Evolutionary conservation across 2,329 filamentous ascomycete genomes (phyloP), one percentile per base, ranked within the genome.

Genomic region (Ramichloridium luteum): DNA sequence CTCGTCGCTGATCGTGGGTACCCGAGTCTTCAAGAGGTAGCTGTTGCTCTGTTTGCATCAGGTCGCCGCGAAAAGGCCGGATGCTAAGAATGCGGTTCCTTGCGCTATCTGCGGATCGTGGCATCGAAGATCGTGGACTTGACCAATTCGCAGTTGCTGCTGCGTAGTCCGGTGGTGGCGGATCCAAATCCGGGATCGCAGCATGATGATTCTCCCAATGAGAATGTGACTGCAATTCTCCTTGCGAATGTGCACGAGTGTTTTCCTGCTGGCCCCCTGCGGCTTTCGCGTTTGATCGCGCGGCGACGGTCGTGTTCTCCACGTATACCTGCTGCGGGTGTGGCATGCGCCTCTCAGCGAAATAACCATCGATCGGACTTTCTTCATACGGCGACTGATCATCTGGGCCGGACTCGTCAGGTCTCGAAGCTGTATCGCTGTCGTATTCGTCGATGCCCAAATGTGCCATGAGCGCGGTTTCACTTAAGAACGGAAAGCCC

Each of bases 121-220:
- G 23, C 13, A 9, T 14, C 3, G 9, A n/a, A n/a, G 14, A 8
- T 15, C 3, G 14, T 25, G 13, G 23, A n/a, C 15, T 23, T 27
- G 31, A 25, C 12, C 32, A 31, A 30, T 38, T 32, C 11, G 43
- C 38, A 4, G 36, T 45, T 6, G 42, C 42, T 10, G 41, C 36
- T 16, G 45, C 42, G 26, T 51, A 51, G 25, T 48, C 46, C 12
- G 48, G 48, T 17, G 48, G 48, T 12, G 46, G 42, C 16, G 35
- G 36, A 22, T 12, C 33, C 33, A 4, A 42, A 36, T 26, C 35
- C 18, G 3, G 33, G 16, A 9, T 41, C 40, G 6, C 34, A 31
- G 2, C 22, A 31, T 6, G 38, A 27, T 11, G 45, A 43, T 11
- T 26, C 38, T 10, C 38, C 14, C n/a, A 30, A 38, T 16, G 43